Conservation (phyloP, 2,329 filamentous ascomycete species). For the Aspergillus sp. region DNA sequence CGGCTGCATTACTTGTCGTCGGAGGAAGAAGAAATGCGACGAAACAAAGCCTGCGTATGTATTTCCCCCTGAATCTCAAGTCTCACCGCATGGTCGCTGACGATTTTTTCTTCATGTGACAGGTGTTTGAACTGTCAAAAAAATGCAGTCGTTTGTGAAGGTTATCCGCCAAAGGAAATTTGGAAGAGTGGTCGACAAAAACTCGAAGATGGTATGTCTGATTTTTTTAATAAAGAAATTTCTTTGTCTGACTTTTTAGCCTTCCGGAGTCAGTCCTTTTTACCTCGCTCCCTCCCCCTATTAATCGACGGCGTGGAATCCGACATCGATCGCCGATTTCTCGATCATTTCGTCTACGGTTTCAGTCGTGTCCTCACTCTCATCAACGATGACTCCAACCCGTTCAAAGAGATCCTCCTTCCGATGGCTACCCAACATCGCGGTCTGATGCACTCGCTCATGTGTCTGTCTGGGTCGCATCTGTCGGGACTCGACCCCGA, state of each 20-base stretch:
- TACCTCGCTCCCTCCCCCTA: constrained; percentile 46
- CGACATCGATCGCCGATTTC: constrained; percentile 71
- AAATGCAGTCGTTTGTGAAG: constrained; percentile 87
- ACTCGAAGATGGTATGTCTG: constrained; percentile 55
- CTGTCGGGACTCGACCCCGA: constrained; percentile 50
- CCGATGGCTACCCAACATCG: constrained; percentile 75
- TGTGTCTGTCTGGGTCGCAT: constrained; percentile 78
- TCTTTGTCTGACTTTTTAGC: constrained; percentile 12
- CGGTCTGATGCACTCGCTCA: constrained; percentile 84
- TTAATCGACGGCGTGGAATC: constrained; percentile 80
- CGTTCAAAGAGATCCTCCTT: constrained; percentile 78
- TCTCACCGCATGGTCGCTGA: constrained; percentile 3
- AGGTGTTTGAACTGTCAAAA: constrained; percentile 75
- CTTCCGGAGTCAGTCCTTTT: constrained; percentile 27
- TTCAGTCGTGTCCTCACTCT: constrained; percentile 78
- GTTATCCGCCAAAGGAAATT: constrained; percentile 78
- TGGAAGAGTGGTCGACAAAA: constrained; percentile 84
- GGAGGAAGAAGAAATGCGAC: constrained; percentile 58
- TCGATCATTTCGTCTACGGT: constrained; percentile 76
- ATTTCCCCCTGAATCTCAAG: constrained; percentile 31
- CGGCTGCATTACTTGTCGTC: constrained; percentile 56
- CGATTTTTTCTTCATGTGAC: constrained; percentile 1
- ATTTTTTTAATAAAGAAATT: neutral
- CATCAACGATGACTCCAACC: constrained; percentile 74
- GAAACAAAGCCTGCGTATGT: constrained; percentile 39